Conservation (phyloP, 306 rosid species). For the Trichosanthes cucumerina region DNA sequence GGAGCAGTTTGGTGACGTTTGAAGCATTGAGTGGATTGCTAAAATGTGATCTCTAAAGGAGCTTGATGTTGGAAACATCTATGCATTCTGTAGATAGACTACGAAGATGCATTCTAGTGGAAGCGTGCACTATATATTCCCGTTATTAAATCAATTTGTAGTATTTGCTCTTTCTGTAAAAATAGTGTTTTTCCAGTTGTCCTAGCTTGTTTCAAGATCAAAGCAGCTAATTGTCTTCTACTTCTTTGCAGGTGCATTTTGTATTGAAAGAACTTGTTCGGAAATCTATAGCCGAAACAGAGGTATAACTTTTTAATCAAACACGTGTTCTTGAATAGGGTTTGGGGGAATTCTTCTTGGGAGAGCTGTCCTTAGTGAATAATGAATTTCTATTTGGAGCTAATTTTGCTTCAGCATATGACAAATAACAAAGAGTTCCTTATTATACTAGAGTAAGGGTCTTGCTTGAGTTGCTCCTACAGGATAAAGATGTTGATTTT, state of each 20-base stretch:
- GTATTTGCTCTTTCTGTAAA: background rate
- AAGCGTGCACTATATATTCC: background rate
- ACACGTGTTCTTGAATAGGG: background rate
- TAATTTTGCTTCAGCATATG: background rate
- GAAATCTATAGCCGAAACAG: slow-evolving; percentile 86
- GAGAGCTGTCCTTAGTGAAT: background rate
- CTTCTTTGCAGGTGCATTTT: slow-evolving; percentile 67
- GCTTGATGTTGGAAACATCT: background rate
- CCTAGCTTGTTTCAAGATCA: background rate
- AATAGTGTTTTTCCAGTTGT: background rate
- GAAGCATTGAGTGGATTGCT: too few species aligned
- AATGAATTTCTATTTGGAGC: background rate
- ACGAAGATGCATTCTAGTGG: background rate
- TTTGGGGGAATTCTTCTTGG: background rate
- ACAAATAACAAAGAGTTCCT: background rate
- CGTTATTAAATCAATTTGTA: background rate
- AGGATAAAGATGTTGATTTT: background rate
- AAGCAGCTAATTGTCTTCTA: background rate
- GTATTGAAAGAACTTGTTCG: slow-evolving; percentile 94
- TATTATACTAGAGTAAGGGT: background rate
- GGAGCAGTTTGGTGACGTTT: too few species aligned
- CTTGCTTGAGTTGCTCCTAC: background rate
- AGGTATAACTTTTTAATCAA: slow-evolving; percentile 32
- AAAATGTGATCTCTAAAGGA: too few species aligned
- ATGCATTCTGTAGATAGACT: background rate